Evolutionary conservation across 495 filamentous ascomycete genomes (phyloP).

Genomic region (Hypoxylon subgilvum): DNA sequence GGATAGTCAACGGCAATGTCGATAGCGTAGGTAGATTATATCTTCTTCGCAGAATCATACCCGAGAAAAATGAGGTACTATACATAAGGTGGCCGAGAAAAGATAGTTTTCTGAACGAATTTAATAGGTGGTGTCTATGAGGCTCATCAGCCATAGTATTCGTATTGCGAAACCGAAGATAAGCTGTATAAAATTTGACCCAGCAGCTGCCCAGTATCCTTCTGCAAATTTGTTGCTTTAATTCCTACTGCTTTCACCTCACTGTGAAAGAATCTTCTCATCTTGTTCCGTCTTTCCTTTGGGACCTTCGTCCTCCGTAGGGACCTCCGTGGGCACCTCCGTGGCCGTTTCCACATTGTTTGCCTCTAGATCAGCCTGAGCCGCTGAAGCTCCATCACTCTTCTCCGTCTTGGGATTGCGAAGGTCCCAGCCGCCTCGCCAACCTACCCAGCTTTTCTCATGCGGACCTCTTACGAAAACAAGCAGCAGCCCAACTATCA

Average conservation of each 20-base stretch:
- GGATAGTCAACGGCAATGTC: too few relatives aligned
- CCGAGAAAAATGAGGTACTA: too few relatives aligned
- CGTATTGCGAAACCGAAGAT: too few relatives aligned
- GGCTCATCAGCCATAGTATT: too few relatives aligned
- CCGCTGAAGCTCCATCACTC: slow-evolving; percentile 14
- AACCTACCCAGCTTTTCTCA: slow-evolving; percentile 70
- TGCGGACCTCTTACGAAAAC: slow-evolving; percentile 61
- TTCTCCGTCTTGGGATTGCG: slow-evolving; percentile 31
- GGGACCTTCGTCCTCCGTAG: slow-evolving; percentile 12
- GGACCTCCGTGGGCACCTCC: slow-evolving; percentile 7
- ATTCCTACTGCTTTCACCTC: background rate
- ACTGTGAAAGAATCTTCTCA: background rate
- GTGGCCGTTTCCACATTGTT: slow-evolving; percentile 1
- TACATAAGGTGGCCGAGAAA: too few relatives aligned
- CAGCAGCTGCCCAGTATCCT: too few relatives aligned
- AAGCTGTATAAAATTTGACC: too few relatives aligned
- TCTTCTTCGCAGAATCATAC: too few relatives aligned
- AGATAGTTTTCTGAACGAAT: too few relatives aligned
- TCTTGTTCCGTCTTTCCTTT: background rate
- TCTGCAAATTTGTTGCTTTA: too few relatives aligned
- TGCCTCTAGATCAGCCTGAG: slow-evolving; percentile 16
- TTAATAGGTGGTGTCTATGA: too few relatives aligned
- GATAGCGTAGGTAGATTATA: too few relatives aligned
- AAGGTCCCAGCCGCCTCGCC: slow-evolving; percentile 64
- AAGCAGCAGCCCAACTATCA: slow-evolving; percentile 59